A percentile compares a stretch with the other conserved stretches of the same genome.
phyloP scores from a whole-genome alignment of 1,139 yeast species.

The Dujonia santamariae region DNA sequence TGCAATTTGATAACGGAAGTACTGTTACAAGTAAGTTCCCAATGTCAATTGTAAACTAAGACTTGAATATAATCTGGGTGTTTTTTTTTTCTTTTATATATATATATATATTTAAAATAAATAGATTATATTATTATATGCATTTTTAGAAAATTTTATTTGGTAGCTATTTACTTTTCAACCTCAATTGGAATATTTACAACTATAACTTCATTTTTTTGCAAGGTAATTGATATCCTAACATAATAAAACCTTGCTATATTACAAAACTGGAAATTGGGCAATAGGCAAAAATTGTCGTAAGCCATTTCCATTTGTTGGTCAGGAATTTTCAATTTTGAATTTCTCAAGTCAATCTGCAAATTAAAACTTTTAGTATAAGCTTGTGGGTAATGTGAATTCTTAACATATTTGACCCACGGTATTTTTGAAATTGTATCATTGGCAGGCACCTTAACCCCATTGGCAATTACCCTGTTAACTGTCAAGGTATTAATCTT shows the following conservation, averaged over 20 bases:
- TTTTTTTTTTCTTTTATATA: constrained; percentile 2
- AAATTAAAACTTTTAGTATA: constrained; percentile 3
- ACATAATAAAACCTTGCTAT: constrained; percentile 21
- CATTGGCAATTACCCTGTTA: neutral
- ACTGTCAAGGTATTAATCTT: constrained; percentile 25
- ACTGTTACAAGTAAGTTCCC: constrained; percentile 31
- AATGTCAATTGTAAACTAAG: constrained; percentile 9
- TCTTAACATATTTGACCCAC: constrained; percentile 1
- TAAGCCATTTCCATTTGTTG: constrained; percentile 9
- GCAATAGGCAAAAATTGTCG: constrained; percentile 19
- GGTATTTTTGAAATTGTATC: constrained; percentile 1
- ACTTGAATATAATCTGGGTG: neutral
- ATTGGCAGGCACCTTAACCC: neutral
- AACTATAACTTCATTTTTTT: constrained; percentile 17
- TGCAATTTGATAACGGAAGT: constrained; percentile 28
- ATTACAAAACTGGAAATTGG: constrained; percentile 23
- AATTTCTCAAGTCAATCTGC: constrained; percentile 4
- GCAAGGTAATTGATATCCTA: constrained; percentile 14
- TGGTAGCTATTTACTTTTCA: constrained; percentile 11
- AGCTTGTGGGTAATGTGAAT: too few species aligned
- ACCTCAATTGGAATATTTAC: constrained; percentile 19
- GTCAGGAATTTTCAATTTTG: constrained; percentile 6
- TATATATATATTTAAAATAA: neutral
- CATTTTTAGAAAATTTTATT: neutral
- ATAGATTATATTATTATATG: neutral